Conservation (phyloP, 2,329 filamentous ascomycete species). For the Aquanectria penicillioides region DNA sequence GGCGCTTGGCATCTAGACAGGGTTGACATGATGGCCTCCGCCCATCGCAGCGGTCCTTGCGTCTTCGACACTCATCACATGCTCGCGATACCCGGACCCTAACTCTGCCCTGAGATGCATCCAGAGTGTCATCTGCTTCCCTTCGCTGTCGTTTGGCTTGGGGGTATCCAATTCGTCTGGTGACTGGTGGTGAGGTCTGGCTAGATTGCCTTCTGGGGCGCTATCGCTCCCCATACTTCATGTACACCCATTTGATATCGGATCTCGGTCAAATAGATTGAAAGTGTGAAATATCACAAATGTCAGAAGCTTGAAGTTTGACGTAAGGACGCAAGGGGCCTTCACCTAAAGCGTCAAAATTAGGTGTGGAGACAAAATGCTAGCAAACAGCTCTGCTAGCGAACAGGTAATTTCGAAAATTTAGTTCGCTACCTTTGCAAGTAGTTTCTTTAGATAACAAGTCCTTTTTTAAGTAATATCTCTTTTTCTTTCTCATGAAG, state of each 20-base stretch:
- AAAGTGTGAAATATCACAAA: no score
- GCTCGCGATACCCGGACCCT: slow-evolving; percentile 12
- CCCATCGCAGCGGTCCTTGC: slow-evolving; percentile 27
- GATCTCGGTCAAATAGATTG: background rate
- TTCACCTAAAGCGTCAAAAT: background rate
- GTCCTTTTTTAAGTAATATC: no score
- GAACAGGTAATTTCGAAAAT: background rate
- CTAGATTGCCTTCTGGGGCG: slow-evolving; percentile 7
- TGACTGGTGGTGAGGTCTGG: slow-evolving; percentile 6
- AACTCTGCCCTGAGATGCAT: background rate
- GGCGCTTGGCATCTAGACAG: slow-evolving; percentile 2
- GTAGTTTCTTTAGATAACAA: no score
- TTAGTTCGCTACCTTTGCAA: no score
- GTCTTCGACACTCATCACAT: slow-evolving; percentile 25
- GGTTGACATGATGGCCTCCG: slow-evolving; percentile 14
- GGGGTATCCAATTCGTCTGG: background rate
- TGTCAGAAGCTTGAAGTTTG: no score
- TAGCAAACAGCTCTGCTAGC: background rate
- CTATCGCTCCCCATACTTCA: slow-evolving; percentile 18
- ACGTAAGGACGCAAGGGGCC: no score
- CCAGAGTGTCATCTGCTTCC: background rate
- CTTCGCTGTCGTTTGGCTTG: slow-evolving; percentile 1
- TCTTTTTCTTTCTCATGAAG: no score
- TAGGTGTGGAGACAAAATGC: background rate
- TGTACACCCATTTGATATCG: slow-evolving; percentile 2